phyloP scores from a whole-genome alignment of 352 stramenopile genomes.

The Globisporangium nodosum region DNA sequence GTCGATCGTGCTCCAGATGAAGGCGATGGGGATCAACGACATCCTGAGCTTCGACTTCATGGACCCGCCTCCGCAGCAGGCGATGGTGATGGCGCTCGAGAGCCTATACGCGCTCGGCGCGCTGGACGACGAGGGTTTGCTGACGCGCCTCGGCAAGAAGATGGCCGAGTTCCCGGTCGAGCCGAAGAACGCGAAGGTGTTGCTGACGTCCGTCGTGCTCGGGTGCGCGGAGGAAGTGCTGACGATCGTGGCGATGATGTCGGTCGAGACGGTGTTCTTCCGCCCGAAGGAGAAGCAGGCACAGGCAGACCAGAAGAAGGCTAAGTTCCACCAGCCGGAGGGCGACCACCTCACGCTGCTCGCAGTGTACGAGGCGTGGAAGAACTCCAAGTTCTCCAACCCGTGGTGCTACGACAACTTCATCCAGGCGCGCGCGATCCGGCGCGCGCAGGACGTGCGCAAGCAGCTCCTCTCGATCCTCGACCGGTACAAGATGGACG shows the following conservation, averaged over 20 bases:
- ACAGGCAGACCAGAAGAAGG: conserved; percentile 99
- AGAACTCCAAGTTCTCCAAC: conserved; percentile 96
- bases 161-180: conserved; percentile 99
- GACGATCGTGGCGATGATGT: conserved; percentile 98
- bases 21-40: conserved; percentile 99
- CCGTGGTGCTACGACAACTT: conserved; percentile 99
- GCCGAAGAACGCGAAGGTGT: conserved; percentile 98
- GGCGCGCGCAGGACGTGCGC: conserved; percentile 96
- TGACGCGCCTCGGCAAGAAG: conserved; percentile 93
- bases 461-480: conserved; percentile 99
- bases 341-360: conserved; percentile 98
- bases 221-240: conserved; percentile 98
- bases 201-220: conserved; percentile 97
- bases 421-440: conserved; percentile 96
- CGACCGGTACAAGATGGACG: conserved; percentile 98
- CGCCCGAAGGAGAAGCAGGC: conserved; percentile 98
- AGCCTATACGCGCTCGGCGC: conserved; percentile 96
- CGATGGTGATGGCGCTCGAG: conserved; percentile 96
- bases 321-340: conserved; percentile 98
- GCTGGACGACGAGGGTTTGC: conserved; percentile 95
- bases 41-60: conserved; percentile 99
- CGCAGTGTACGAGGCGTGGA: conserved; percentile 98
- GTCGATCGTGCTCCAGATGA: conserved; percentile 98
- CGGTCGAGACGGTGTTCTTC: conserved; percentile 98
- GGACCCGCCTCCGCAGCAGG: conserved; percentile 96